These are phyloP conservation scores for Haplographium delicatum DNA, from an alignment of 495 filamentous ascomycete genomes.

Conservation along the genomic window DNA sequence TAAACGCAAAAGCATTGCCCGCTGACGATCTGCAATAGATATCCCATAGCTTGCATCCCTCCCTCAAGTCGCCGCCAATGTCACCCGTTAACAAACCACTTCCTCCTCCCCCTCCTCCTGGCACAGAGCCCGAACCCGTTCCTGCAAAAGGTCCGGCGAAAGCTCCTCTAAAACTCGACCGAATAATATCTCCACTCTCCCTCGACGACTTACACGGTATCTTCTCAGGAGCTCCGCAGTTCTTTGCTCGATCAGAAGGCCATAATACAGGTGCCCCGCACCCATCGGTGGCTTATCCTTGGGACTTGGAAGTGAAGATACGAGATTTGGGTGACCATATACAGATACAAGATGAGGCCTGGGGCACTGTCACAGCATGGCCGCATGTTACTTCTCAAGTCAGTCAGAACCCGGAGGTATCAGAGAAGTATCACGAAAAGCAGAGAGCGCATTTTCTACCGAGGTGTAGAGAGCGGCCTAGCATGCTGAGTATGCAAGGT, in stretches of 20 bases:
- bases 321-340: constrained; percentile 59
- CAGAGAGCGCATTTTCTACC: constrained; percentile 52
- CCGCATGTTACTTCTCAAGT: constrained; percentile 37
- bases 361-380: constrained; percentile 45
- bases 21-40: not conserved
- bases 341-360: constrained; percentile 50
- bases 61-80: constrained; percentile 5
- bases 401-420: constrained; percentile 25
- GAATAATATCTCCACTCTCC: constrained; percentile 53
- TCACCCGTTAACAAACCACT: constrained; percentile 42
- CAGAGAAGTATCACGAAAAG: constrained; percentile 25
- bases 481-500: constrained; percentile 70
- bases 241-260: constrained; percentile 50
- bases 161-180: constrained; percentile 39
- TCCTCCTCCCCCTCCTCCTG: constrained; percentile 42
- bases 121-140: not conserved
- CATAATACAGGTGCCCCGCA: constrained; percentile 45
- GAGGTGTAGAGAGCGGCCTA: constrained; percentile 54
- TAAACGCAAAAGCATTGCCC: not conserved
- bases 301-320: constrained; percentile 58
- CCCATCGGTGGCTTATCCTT: constrained; percentile 64
- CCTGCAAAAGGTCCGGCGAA: constrained; percentile 15
- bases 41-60: not conserved
- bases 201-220: constrained; percentile 60
- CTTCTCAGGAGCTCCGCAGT: constrained; percentile 75